Base-by-base conservation (phyloP, 164 flowering plant genomes). In the Liriodendron chinense region DNA sequence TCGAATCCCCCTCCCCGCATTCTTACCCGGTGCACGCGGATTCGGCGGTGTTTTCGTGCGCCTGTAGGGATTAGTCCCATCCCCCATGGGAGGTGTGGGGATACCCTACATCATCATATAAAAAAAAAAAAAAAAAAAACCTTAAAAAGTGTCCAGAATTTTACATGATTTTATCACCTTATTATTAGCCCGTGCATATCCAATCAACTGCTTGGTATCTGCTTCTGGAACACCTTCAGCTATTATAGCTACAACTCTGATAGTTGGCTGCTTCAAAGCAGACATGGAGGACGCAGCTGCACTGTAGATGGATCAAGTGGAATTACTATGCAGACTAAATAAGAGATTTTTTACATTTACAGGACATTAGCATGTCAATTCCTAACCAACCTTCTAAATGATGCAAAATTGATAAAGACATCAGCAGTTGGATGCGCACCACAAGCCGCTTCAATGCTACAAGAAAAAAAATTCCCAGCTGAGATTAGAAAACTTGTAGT, bases 181-280 rank as follows among this genome's bases (percentile, higher is more conserved):
- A 76, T 96, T 94, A 83, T 96, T 96, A 57, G 96, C 84, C 61
- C 93, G 86, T 64, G 99, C 98, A 88, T 85, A 96, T 64, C 91
- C 94, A 85, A 94, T 94, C 86, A 96, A 86, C 79, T 96, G 92
- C 82, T 96, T 96, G 77, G 98, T 84, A 90, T 94, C 97, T 53
- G 92, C 77, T 88, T 94, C 98, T 34, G 99, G 98, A 82, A 94
- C 98, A 84, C 98, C 98, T 85, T 96, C 99, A 75, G 99, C 99
- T 74, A 96, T 96, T 56, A 96, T 96, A 74, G 98, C 99, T 50
- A 87, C 92, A 72, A 96, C 99, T 83, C 90, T 85, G 72, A 96
- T 91, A 63, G 99, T 94, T 62, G 98, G 96, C 80, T 96, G 97
- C 78, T 96, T 96, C 80, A 94, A 80, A 66, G 99, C 99, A 84